phyloP scores from a whole-genome alignment of 2,329 filamentous ascomycete genomes.

The Pseudocercospora vitis region DNA sequence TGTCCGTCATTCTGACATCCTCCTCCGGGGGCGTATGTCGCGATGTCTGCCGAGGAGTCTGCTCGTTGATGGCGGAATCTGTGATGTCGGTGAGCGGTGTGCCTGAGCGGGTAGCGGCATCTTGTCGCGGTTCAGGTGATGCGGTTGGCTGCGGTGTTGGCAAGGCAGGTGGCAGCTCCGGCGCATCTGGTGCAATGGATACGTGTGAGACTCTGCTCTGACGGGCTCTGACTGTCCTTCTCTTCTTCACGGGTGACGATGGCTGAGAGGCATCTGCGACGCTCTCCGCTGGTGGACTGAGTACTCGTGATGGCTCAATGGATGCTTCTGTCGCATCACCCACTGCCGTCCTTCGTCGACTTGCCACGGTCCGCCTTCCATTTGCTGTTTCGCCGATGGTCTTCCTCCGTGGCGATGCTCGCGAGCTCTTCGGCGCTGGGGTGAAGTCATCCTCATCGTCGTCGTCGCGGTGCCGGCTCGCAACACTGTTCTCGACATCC shows the following conservation, averaged over 20 bases:
- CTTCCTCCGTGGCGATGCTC: conserved; percentile 59
- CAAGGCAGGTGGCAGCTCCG: conserved; percentile 38
- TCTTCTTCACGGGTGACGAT: conserved; percentile 60
- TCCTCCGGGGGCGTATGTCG: conserved; percentile 24
- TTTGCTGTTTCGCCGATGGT: conserved; percentile 51
- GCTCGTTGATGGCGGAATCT: conserved; percentile 63
- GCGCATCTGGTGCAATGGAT: conserved; percentile 41
- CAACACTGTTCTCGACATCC: conserved; percentile 60
- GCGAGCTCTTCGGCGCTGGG: conserved; percentile 64
- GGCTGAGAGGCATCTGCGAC: conserved; percentile 47
- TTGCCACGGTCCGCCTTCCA: conserved; percentile 40
- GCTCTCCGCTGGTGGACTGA: conserved; percentile 58
- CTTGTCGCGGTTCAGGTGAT: conserved; percentile 35
- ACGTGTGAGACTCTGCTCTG: conserved; percentile 41
- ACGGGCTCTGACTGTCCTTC: conserved; percentile 53
- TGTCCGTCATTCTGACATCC: conserved; percentile 21
- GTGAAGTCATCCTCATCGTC: conserved; percentile 78
- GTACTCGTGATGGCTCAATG: conserved; percentile 55
- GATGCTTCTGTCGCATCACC: conserved; percentile 54
- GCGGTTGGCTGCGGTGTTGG: conserved; percentile 53
- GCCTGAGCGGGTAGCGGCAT: conserved; percentile 41
- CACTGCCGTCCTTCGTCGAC: conserved; percentile 47
- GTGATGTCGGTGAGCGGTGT: conserved; percentile 76
- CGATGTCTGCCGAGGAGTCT: conserved; percentile 42
- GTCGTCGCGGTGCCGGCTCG: conserved; percentile 51